Conservation (phyloP, 257 asterid genomes). For the Fraxinus pennsylvanica region DNA sequence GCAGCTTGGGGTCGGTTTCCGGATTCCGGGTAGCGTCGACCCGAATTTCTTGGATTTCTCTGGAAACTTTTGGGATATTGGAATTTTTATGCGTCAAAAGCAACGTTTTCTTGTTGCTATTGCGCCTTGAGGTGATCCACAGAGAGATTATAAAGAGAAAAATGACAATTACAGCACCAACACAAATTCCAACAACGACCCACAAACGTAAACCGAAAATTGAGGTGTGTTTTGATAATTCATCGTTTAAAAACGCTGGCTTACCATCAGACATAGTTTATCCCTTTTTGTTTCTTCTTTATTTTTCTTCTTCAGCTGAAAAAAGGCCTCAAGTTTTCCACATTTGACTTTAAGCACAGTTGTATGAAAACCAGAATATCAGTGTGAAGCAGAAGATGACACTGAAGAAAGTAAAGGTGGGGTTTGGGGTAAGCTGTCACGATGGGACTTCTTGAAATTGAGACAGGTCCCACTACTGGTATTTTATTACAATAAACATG, state of each 20-base stretch:
- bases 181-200: constrained; percentile 81
- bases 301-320: not conserved
- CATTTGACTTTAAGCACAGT: constrained; percentile 31
- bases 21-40: constrained; percentile 53
- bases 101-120: constrained; percentile 38
- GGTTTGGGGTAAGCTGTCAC: constrained; percentile 47
- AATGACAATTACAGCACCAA: constrained; percentile 76
- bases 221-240: constrained; percentile 64
- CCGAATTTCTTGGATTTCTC: constrained; percentile 74
- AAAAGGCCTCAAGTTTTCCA: constrained; percentile 16
- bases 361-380: constrained; percentile 18
- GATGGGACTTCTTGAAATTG: constrained; percentile 54
- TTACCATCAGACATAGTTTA: constrained; percentile 53
- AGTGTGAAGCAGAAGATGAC: constrained; percentile 19
- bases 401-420: constrained; percentile 27
- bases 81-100: constrained; percentile 38
- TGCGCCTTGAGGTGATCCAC: constrained; percentile 65
- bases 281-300: not conserved
- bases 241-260: constrained; percentile 50
- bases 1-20: constrained; percentile 34
- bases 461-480: constrained; percentile 33
- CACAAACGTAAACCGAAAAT: constrained; percentile 80
- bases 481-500: not conserved
- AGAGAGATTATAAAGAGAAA: constrained; percentile 68
- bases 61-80: constrained; percentile 64